Evolutionary conservation across 148 eudicot species (phyloP), one percentile per base, ranked within the genome.

Genomic region (Nyssa sinensis): DNA sequence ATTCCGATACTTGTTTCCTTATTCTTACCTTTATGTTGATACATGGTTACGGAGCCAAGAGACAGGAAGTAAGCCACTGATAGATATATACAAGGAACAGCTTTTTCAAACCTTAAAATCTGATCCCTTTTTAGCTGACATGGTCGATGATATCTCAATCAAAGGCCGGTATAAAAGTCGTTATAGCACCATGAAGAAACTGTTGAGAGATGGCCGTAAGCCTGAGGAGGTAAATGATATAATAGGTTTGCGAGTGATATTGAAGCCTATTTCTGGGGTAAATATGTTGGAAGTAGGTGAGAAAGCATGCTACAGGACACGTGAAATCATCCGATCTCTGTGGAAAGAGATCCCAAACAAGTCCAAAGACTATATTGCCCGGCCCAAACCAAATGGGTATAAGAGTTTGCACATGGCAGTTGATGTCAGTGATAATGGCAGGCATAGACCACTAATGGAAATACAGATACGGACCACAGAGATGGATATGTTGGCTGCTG

Each of bases 111-210:
- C 83, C 64, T 74, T 95, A 60, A 88, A 64, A 58, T 77, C 87
- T 32, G 97, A 95, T 74, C 68, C 77, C 67, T 30, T 66, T 14
- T 69, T 95, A 79, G 79, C 75, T 23, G 82, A 79, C 64, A 85
- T 92, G 91, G 91, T 88, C 35, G 89, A 83, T 72, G 80, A 83
- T 51, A 83, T 95, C 64, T 81, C 81, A 30, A 87, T 92, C 32
- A 87, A 84, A 69, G 98, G 98, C 66, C 87, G 98, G n/a, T 95
- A 89, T 73, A 95, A 95, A 82, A 95, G 91, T 77, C 96, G 91
- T 31, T 95, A 90, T 62, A 95, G 97, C 85, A 95, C 98, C 62
- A 92, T 95, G 98, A 95, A 95, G 86, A 95, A 95, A 78, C 91
- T 95, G 69, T 67, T 95, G 70, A 92, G 81, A 83, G 97, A 92